These are phyloP conservation scores for Karstenula rhodostoma DNA, from an alignment of 2,329 filamentous ascomycete genomes.

Conservation along the genomic window DNA sequence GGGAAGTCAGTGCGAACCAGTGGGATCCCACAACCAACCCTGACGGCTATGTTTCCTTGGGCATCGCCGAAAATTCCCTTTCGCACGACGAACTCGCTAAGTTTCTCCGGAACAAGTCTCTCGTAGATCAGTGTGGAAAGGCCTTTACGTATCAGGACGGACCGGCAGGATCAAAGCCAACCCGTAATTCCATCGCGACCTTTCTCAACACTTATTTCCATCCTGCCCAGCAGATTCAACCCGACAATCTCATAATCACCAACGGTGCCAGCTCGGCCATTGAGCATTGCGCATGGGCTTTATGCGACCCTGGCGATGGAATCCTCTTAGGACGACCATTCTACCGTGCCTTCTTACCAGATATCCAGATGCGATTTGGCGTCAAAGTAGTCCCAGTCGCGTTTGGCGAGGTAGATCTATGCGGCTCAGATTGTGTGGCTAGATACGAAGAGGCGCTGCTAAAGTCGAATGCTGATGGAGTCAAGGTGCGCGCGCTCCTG, in stretches of 20 bases:
- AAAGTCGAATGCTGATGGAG: constrained; percentile 48
- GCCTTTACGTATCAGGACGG: constrained; percentile 55
- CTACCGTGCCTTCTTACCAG: constrained; percentile 60
- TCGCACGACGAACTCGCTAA: constrained; percentile 58
- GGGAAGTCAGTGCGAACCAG: constrained; percentile 54
- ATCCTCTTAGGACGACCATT: constrained; percentile 56
- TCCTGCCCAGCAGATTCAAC: constrained; percentile 37
- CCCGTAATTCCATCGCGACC: constrained; percentile 42
- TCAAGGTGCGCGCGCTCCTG: constrained; percentile 58
- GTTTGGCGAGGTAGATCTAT: constrained; percentile 56
- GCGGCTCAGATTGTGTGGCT: constrained; percentile 51
- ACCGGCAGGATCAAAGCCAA: constrained; percentile 46
- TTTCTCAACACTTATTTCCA: constrained; percentile 51
- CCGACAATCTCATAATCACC: constrained; percentile 48
- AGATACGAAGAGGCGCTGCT: constrained; percentile 57
- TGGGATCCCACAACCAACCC: constrained; percentile 55
- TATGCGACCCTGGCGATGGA: constrained; percentile 52
- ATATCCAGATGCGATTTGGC: constrained; percentile 55
- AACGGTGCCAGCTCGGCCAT: constrained; percentile 55
- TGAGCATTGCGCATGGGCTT: constrained; percentile 52
- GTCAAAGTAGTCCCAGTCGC: constrained; percentile 55
- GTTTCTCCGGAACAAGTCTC: constrained; percentile 53
- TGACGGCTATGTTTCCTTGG: constrained; percentile 59
- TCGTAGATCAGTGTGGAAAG: constrained; percentile 21
- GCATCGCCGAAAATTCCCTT: constrained; percentile 62